A percentile compares a stretch with the other conserved stretches of the same genome.
These are phyloP conservation scores for Lactifluus echinatus DNA, from an alignment of 768 basidiomycete genomes.

Conservation along the genomic window DNA sequence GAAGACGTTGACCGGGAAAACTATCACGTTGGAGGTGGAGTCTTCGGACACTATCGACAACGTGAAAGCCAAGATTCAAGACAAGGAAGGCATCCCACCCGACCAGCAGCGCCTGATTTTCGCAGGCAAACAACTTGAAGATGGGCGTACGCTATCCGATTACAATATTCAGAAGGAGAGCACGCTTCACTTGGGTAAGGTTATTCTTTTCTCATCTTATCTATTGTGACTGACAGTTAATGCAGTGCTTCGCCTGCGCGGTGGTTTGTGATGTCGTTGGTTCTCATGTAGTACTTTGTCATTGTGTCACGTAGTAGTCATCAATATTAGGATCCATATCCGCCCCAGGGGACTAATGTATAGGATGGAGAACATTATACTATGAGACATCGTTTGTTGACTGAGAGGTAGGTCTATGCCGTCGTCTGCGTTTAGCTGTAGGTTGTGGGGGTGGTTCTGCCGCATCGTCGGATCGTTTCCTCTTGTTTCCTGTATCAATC, in stretches of 20 bases:
- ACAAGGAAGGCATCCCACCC: slow-evolving; percentile 77
- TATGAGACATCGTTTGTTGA: neutral
- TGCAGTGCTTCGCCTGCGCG: slow-evolving; percentile 56
- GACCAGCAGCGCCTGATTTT: slow-evolving; percentile 89
- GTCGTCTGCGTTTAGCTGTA: slow-evolving; percentile 25
- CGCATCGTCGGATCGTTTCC: slow-evolving; percentile 22
- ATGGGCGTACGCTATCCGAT: slow-evolving; percentile 78
- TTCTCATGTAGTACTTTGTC: neutral
- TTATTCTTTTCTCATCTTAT: neutral
- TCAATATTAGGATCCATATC: too few relatives aligned
- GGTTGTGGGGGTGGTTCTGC: neutral
- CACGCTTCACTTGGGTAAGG: slow-evolving; percentile 48
- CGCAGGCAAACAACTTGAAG: slow-evolving; percentile 91
- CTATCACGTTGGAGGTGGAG: slow-evolving; percentile 89
- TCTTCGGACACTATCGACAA: slow-evolving; percentile 92
- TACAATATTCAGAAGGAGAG: slow-evolving; percentile 81
- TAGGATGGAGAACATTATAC: neutral
- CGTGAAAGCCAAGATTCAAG: slow-evolving; percentile 75
- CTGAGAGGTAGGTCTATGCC: slow-evolving; percentile 16
- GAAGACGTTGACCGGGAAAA: slow-evolving; percentile 84
- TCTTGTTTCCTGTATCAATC: slow-evolving; percentile 24
- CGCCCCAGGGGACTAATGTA: too few relatives aligned
- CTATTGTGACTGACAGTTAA: slow-evolving; percentile 2
- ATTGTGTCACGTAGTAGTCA: neutral
- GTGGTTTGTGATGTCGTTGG: slow-evolving; percentile 42